Evolutionary conservation across 1,284 basidiomycete genomes (phyloP).

Genomic region (Ustilago shanxiensis): DNA sequence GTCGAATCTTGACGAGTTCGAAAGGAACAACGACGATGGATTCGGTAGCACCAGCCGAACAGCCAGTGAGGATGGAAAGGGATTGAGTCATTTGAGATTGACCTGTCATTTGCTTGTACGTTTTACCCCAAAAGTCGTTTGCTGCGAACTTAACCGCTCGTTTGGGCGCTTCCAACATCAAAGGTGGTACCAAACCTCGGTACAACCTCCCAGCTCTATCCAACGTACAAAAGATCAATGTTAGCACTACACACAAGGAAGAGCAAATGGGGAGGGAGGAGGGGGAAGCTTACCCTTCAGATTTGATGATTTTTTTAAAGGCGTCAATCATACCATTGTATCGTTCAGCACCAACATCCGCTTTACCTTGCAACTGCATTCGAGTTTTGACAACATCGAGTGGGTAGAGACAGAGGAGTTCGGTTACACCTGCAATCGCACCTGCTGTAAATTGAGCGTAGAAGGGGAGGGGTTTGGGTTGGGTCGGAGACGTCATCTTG

Average conservation of each 20-base stretch:
- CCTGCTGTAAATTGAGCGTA: slow-evolving; percentile 88
- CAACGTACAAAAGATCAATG: neutral
- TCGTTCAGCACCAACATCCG: slow-evolving; percentile 72
- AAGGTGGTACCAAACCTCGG: slow-evolving; percentile 91
- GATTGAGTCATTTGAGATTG: slow-evolving; percentile 87
- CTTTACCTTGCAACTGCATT: slow-evolving; percentile 91
- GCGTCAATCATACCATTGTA: slow-evolving; percentile 81
- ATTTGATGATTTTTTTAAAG: slow-evolving; percentile 80
- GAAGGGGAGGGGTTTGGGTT: slow-evolving; percentile 77
- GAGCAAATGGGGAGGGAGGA: neutral
- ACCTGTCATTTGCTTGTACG: slow-evolving; percentile 73
- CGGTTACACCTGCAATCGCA: slow-evolving; percentile 84
- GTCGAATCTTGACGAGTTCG: slow-evolving; percentile 90
- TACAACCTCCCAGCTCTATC: slow-evolving; percentile 80
- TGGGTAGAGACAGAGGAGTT: slow-evolving; percentile 92
- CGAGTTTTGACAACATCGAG: slow-evolving; percentile 87
- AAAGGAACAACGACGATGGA: slow-evolving; percentile 95
- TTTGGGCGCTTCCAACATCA: slow-evolving; percentile 97
- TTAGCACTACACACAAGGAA: neutral
- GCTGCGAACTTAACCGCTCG: slow-evolving; percentile 93
- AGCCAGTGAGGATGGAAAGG: slow-evolving; percentile 89
- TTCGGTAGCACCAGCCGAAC: slow-evolving; percentile 94
- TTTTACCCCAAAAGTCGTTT: slow-evolving; percentile 88
- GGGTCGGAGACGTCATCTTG: slow-evolving; percentile 28
- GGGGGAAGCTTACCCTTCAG: slow-evolving; percentile 80